A percentile compares a stretch with the other conserved stretches of the same genome.
phyloP scores from a whole-genome alignment of 2,329 filamentous ascomycete species.

The Mycosphaerelloides madeirae region DNA sequence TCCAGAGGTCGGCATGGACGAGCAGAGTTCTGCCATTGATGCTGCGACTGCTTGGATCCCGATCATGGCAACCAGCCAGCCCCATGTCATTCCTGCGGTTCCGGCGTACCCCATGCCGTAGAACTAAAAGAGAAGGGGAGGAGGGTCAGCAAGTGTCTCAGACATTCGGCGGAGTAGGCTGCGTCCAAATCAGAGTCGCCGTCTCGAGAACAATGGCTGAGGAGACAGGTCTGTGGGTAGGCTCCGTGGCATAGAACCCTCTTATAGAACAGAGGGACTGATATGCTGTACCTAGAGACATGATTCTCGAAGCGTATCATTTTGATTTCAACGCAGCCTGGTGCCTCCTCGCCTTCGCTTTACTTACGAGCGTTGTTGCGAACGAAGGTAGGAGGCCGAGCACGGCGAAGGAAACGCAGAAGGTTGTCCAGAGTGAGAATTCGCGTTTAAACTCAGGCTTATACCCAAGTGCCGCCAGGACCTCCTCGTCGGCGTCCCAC shows the following conservation, averaged over 20 bases:
- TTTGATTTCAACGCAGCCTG: too few species aligned
- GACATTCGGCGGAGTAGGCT: too few species aligned
- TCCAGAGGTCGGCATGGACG: constrained; percentile 40
- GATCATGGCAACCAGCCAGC: constrained; percentile 67
- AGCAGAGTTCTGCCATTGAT: constrained; percentile 64
- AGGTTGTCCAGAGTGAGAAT: constrained; percentile 69
- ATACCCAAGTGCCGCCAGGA: constrained; percentile 58
- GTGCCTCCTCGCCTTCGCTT: too few species aligned
- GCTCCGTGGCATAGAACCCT: too few species aligned
- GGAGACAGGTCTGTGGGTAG: too few species aligned
- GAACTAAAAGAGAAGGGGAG: too few species aligned
- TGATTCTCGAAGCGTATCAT: too few species aligned
- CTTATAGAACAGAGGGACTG: too few species aligned
- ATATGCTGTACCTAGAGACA: too few species aligned
- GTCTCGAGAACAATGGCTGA: too few species aligned
- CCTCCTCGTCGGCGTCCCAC: constrained; percentile 55
- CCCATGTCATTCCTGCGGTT: constrained; percentile 62
- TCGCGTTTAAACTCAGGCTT: constrained; percentile 64
- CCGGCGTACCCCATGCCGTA: constrained; percentile 59
- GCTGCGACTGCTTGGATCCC: constrained; percentile 68
- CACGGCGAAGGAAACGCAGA: constrained; percentile 70
- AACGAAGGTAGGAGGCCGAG: constrained; percentile 67
- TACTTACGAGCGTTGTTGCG: constrained; percentile 64
- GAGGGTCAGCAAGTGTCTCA: too few species aligned
- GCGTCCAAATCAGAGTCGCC: too few species aligned